Base-by-base conservation (phyloP, 2,329 filamentous ascomycete genomes). In the Phaeophleospora eucalypticola region DNA sequence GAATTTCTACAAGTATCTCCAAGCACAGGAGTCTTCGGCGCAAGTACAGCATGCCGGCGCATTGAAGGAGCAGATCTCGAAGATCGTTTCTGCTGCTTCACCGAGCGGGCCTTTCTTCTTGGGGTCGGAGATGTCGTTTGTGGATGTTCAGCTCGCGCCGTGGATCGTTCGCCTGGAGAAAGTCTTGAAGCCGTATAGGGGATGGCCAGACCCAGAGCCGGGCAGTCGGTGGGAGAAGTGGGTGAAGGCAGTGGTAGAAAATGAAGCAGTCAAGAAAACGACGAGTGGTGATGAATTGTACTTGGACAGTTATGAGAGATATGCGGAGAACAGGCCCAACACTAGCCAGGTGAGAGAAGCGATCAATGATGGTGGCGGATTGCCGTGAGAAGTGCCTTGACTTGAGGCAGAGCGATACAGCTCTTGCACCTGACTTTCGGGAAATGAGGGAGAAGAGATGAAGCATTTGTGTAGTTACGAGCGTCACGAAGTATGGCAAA, bases 111-210 rank as follows among this genome's bases (percentile, higher is more conserved):
- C 86, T 0, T 89, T 85, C 65, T 90, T 90, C 62, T 74, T 77
- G 55, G 81, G 81, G 6, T 56, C 65, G 0, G 57, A 72, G 1
- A 71, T 83, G 45, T 75, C 72, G 0, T 82, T 88, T 45, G 86
- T 90, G 0, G 86, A 90, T 55, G 75, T 89, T 14, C 83, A 89
- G 59, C 76, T 89, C 37, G 86, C 86, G 1, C 87, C 87, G 0
- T 90, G 87, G 76, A 77, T 87, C 12, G 62, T 89, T 15, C 77
- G 87, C 1, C 69, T 90, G 49, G 73, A 77, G n/a, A 78, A 80
- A 2, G 79, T 89, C 15, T 68, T 87, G 27, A 75, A 78, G 41
- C 79, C 81, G 14, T 82, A 84, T 53, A 72, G 82, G 16, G 79
- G 78, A 17, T 89, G 84, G 82, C 77, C 79, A 1, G 78, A 81